Conservation (phyloP, 2,329 filamentous ascomycete genomes). For the Alternaria angustiovoidea region DNA sequence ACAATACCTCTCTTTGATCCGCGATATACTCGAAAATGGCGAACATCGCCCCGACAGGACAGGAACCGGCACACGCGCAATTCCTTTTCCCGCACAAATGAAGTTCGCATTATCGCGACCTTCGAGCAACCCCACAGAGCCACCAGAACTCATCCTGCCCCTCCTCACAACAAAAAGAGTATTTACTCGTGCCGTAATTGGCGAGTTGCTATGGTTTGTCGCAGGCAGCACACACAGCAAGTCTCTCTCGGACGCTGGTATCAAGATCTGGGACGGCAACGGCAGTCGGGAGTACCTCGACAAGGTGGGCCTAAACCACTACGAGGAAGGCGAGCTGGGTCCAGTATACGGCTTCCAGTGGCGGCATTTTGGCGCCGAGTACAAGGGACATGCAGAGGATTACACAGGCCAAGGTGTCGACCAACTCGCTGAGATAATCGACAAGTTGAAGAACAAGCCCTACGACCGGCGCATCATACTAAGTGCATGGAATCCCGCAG, state of each 20-base stretch:
- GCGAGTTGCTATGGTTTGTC: conserved; percentile 96
- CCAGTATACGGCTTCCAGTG: conserved; percentile 99
- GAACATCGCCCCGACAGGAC: conserved; percentile 93
- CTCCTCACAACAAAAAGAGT: conserved; percentile 98
- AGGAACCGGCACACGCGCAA: conserved; percentile 87
- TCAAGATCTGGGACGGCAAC: conserved; percentile 99
- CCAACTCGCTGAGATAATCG: conserved; percentile 88
- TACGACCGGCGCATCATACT: conserved; percentile 92
- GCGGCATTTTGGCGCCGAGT: conserved; percentile 96
- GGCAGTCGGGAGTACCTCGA: conserved; percentile 91
- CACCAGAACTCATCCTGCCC: conserved; percentile 73
- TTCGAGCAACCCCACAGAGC: conserved; percentile 50
- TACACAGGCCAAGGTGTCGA: conserved; percentile 91
- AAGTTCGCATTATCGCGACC: conserved; percentile 80
- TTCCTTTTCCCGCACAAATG: conserved; percentile 86
- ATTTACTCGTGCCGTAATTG: conserved; percentile 87
- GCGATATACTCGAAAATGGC: conserved; percentile 80
- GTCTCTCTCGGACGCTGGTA: conserved; percentile 77
- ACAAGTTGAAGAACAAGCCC: conserved; percentile 82
- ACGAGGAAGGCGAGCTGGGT: conserved; percentile 87
- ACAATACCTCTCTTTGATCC: conserved; percentile 91
- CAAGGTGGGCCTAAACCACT: conserved; percentile 79
- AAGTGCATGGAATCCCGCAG: conserved; percentile 90
- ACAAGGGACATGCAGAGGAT: conserved; percentile 71
- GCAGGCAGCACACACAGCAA: conserved; percentile 81